Percentiles rank a stretch among this genome's conserved stretches.
Evolutionary conservation across 805 yeast species (phyloP).

Genomic region (Metahyphopichia silvanorum): DNA sequence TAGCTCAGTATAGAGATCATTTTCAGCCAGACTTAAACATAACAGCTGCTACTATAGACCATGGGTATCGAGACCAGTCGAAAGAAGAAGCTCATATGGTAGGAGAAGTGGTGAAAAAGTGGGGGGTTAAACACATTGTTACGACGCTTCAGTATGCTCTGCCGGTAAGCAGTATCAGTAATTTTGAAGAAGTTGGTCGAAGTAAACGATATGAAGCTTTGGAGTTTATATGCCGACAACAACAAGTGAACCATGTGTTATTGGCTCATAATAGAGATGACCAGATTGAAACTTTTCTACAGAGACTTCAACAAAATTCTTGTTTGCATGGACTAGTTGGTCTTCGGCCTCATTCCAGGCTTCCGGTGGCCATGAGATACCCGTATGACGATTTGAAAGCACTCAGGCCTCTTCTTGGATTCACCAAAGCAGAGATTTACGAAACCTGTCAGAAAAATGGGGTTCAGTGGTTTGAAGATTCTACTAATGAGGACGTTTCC

Average conservation of each 20-base stretch:
- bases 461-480: conserved; percentile 68
- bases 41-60: conserved; percentile 66
- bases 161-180: conserved; percentile 25
- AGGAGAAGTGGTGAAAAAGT: conserved; percentile 21
- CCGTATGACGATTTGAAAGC: conserved; percentile 15
- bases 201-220: conserved; percentile 47
- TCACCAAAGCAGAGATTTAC: conserved; percentile 43
- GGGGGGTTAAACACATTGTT: conserved; percentile 35
- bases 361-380: conserved; percentile 16
- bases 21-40: conserved; percentile 29
- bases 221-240: conserved; percentile 32
- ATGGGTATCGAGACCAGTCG: conserved; percentile 50
- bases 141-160: conserved; percentile 18
- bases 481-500: conserved; percentile 51
- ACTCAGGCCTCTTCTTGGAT: conserved; percentile 52
- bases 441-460: conserved; percentile 39
- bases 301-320: conserved; percentile 45
- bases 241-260: conserved; percentile 36
- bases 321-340: conserved; percentile 57
- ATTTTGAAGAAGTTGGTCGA: conserved; percentile 63
- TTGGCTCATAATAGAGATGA: conserved; percentile 73
- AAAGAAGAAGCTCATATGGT: conserved; percentile 47
- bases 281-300: conserved; percentile 65
- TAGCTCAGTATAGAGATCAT: conserved; percentile 31
- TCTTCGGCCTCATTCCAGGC: conserved; percentile 30